phyloP scores from a whole-genome alignment of 495 filamentous ascomycete species.

The Xylaria bambusicola region DNA sequence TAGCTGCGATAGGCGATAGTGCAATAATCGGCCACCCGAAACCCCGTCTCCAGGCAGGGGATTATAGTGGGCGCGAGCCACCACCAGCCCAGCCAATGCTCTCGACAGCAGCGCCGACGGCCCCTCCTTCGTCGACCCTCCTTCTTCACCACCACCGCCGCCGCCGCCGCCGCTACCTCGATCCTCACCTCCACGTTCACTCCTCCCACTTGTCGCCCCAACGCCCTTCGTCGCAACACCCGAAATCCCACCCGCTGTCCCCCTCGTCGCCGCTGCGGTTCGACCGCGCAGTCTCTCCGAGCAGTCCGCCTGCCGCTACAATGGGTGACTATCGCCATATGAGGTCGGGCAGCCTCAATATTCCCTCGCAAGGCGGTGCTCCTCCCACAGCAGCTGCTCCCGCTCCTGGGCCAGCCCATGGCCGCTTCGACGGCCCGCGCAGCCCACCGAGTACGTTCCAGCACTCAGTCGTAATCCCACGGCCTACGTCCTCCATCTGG shows the following conservation, averaged over 20 bases:
- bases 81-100: constrained; percentile 19
- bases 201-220: constrained; percentile 13
- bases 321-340: constrained; percentile 53
- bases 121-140: constrained; percentile 20
- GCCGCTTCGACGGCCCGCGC: constrained; percentile 65
- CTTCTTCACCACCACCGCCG: constrained; percentile 17
- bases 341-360: constrained; percentile 55
- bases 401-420: constrained; percentile 42
- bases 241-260: not conserved
- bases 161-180: constrained; percentile 15
- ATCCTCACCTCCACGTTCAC: constrained; percentile 19
- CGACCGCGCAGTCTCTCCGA: constrained; percentile 19
- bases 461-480: not conserved
- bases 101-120: constrained; percentile 17
- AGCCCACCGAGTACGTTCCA: constrained; percentile 76
- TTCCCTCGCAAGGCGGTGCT: constrained; percentile 42
- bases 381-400: constrained; percentile 43
- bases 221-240: not conserved
- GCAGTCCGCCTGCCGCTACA: constrained; percentile 28
- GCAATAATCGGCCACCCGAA: not conserved
- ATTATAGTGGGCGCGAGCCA: constrained; percentile 16
- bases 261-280: constrained; percentile 20
- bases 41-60: not conserved
- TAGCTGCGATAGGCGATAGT: not conserved
- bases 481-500: constrained; percentile 10